Base-by-base conservation (phyloP, 2,329 filamentous ascomycete genomes). In the Sarocladium oryzae region DNA sequence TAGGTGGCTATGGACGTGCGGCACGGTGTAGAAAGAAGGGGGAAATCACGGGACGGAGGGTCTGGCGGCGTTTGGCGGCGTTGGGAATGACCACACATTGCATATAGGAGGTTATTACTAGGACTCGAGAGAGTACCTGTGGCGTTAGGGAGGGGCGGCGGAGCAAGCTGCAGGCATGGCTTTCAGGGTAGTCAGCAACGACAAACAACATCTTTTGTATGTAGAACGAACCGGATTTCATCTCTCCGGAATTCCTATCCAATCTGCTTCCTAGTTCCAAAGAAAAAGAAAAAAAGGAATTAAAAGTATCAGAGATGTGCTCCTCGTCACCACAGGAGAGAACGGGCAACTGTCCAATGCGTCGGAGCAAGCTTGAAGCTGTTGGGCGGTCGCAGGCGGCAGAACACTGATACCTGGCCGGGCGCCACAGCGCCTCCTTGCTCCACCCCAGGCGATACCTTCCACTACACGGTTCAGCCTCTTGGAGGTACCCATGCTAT, bases 331-430 rank as follows among this genome's bases (percentile, higher is more conserved):
- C n/a, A n/a, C n/a, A n/a, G n/a, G n/a, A n/a, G n/a, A n/a, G n/a
- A n/a, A n/a, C n/a, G n/a, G n/a, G n/a, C n/a, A n/a, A n/a, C n/a
- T n/a, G n/a, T n/a, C n/a, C n/a, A n/a, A n/a, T n/a, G n/a, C n/a
- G n/a, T n/a, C n/a, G n/a, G n/a, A n/a, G n/a, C n/a, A n/a, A n/a
- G n/a, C n/a, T n/a, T n/a, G n/a, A n/a, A n/a, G n/a, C n/a, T n/a
- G n/a, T n/a, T n/a, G n/a, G 43, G 43, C 43, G 43, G 43, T 48
- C 43, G 43, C 24, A 32, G 16, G 16, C 9, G 43, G 43, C 43
- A 48, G 43, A 48, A 48, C 43, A 8, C 21, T 20, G 40, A 26
- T 9, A 20, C 7, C 4, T 9, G 10, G 6, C n/a, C 21, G n/a
- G 32, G 43, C 33, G 43, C 26, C 43, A 48, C 43, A 48, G 40